Percentiles rank a stretch among this genome's conserved stretches.
These are phyloP conservation scores for Selaginella moellendorffii DNA, from an alignment of 75 land plant genomes.

Conservation along the genomic window DNA sequence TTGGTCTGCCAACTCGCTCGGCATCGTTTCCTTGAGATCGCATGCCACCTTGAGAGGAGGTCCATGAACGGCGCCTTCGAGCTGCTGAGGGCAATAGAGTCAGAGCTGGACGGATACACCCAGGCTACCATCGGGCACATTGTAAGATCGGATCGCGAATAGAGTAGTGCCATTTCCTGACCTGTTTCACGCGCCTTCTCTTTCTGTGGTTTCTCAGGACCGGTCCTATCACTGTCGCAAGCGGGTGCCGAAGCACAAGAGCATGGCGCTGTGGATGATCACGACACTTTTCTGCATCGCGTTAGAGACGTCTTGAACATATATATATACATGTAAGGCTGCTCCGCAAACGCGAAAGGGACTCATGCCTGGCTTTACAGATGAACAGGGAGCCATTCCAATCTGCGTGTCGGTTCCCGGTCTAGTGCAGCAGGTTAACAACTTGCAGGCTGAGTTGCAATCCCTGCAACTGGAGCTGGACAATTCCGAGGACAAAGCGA, in stretches of 20 bases:
- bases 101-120: constrained; percentile 58
- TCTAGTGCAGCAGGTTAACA: constrained; percentile 74
- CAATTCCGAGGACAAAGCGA: constrained; percentile 60
- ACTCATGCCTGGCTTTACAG: constrained; percentile 19
- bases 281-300: constrained; percentile 77
- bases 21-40: constrained; percentile 76
- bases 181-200: too few species aligned
- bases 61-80: constrained; percentile 79
- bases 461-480: constrained; percentile 62
- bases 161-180: too few species aligned
- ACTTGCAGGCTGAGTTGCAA: constrained; percentile 51
- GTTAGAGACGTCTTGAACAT: constrained; percentile 80
- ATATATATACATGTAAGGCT: too few species aligned
- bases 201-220: constrained; percentile 26
- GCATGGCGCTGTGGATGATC: constrained; percentile 97
- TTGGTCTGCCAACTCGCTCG: constrained; percentile 78
- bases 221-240: constrained; percentile 57
- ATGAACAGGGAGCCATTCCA: constrained; percentile 66
- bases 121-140: constrained; percentile 54
- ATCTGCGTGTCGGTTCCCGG: constrained; percentile 95
- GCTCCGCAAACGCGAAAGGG: too few species aligned
- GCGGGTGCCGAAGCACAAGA: constrained; percentile 88
- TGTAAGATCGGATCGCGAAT: too few species aligned
- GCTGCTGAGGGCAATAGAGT: constrained; percentile 67
- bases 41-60: constrained; percentile 75